Evolutionary conservation across 176 grass and related monocot species (phyloP).

Genomic region (Zizania latifolia): DNA sequence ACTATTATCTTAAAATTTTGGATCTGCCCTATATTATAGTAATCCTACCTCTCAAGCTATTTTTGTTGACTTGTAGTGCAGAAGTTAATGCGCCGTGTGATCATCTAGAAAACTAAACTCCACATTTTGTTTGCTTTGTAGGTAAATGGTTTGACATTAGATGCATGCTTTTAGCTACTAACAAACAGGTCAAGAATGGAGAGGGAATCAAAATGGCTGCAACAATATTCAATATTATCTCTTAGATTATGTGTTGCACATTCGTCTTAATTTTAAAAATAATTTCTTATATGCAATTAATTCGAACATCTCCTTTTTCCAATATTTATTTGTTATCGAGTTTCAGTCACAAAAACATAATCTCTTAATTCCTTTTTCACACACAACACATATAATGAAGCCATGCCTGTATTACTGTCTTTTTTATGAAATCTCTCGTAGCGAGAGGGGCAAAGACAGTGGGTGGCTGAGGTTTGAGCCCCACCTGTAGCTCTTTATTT

Average conservation of each 20-base stretch:
- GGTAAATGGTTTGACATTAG: background rate
- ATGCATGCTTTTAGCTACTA: background rate
- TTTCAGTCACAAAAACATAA: slow-evolving; percentile 47
- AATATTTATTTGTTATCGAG: slow-evolving; percentile 49
- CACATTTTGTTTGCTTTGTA: background rate
- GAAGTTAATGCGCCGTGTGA: background rate
- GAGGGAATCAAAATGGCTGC: slow-evolving; percentile 29
- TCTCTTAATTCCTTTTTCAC: slow-evolving; percentile 18
- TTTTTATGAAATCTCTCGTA: slow-evolving; percentile 15
- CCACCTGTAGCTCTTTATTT: too few species aligned
- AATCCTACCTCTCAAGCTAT: background rate
- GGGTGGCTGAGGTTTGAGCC: too few species aligned
- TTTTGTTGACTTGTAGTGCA: background rate
- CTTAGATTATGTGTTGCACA: slow-evolving; percentile 27
- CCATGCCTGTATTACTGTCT: background rate
- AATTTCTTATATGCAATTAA: slow-evolving; percentile 28
- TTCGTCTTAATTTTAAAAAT: slow-evolving; percentile 27
- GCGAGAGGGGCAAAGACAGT: too few species aligned
- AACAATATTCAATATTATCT: slow-evolving; percentile 37
- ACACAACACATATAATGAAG: slow-evolving; percentile 14
- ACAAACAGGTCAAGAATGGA: background rate
- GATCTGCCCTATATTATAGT: too few species aligned
- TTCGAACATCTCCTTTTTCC: background rate
- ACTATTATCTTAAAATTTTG: too few species aligned
- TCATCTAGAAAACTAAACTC: background rate